Conservation (phyloP, 2,329 filamentous ascomycete genomes). For the Thielaviopsis populi region DNA sequence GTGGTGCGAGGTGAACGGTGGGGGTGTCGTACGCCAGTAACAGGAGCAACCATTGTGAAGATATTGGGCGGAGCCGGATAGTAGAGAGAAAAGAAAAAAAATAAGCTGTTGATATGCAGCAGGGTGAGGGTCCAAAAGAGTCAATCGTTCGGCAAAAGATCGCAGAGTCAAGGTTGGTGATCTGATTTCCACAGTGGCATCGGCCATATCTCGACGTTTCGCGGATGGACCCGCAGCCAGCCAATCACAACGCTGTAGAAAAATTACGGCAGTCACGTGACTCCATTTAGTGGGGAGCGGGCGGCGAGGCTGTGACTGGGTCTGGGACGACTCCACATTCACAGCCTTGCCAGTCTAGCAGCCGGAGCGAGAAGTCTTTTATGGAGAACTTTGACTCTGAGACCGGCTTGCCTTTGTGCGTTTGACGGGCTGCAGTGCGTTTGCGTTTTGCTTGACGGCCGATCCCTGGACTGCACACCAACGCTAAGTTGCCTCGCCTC, state of each 20-base stretch:
- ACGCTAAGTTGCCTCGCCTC: neutral
- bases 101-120: neutral
- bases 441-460: neutral
- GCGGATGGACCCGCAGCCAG: neutral
- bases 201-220: neutral
- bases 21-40: constrained; percentile 40
- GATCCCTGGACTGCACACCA: neutral
- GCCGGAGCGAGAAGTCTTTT: neutral
- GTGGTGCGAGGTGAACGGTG: constrained; percentile 10
- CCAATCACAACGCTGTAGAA: constrained; percentile 13
- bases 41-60: constrained; percentile 26
- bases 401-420: neutral
- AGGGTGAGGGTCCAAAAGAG: neutral
- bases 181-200: constrained; percentile 11
- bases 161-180: constrained; percentile 5
- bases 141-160: constrained; percentile 5
- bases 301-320: neutral
- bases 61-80: neutral
- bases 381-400: neutral
- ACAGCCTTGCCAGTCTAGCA: neutral
- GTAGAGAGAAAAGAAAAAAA: constrained; percentile 1
- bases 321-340: neutral
- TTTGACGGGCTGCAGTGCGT: neutral
- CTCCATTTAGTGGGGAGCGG: neutral
- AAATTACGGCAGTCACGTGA: constrained; percentile 8